These are phyloP conservation scores for Fusarium ambrosium DNA, from an alignment of 2,329 filamentous ascomycete species.

Conservation along the genomic window DNA sequence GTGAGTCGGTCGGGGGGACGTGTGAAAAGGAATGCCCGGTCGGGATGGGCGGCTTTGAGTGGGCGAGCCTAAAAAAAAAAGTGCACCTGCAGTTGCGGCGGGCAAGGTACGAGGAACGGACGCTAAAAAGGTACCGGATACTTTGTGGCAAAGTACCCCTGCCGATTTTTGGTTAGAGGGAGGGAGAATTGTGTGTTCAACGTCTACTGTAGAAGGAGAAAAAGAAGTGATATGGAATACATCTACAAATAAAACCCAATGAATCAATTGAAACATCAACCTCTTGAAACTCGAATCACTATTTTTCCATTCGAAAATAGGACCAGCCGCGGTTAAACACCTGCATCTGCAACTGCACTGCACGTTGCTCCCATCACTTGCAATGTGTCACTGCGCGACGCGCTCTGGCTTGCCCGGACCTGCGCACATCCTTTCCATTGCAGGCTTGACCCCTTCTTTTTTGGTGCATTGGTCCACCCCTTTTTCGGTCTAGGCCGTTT, in stretches of 20 bases:
- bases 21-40: constrained; percentile 13
- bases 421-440: neutral
- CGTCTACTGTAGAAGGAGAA: neutral
- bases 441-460: neutral
- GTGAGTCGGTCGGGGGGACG: constrained; percentile 8
- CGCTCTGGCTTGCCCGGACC: constrained; percentile 2
- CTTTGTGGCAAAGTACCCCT: constrained; percentile 30
- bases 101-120: constrained; percentile 17
- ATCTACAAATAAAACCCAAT: neutral
- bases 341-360: constrained; percentile 14
- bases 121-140: constrained; percentile 23
- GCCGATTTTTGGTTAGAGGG: neutral
- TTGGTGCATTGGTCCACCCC: neutral
- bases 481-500: neutral
- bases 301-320: constrained; percentile 4
- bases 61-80: constrained; percentile 25
- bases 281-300: neutral
- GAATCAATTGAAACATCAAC: neutral
- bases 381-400: constrained; percentile 29
- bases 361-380: neutral
- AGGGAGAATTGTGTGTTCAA: neutral
- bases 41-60: constrained; percentile 36
- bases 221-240: neutral
- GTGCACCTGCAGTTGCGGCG: constrained; percentile 19
- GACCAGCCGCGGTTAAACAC: neutral